Evolutionary conservation across 202 grass and related monocot species (phyloP), one percentile per base, ranked within the genome.

Genomic region (Sporobolus alterniflorus): DNA sequence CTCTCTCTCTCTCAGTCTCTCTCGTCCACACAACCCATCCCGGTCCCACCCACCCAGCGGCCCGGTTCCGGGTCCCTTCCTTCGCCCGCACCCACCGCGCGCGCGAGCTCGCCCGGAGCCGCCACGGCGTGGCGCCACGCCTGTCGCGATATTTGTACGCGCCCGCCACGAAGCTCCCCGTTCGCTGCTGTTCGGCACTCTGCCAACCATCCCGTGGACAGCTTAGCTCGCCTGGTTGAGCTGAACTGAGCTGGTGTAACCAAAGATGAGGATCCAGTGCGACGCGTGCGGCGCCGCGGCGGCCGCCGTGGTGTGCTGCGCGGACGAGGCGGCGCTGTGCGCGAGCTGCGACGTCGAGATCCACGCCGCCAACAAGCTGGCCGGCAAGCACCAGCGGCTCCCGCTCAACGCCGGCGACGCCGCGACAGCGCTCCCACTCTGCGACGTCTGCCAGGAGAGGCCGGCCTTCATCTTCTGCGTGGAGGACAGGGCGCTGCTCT

Each of bases 361-460:
- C 76, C 95, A 97, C 69, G 95, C 90, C 28, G 95, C 95, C 48
- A 97, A 94, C 84, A 97, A 91, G 87, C 92, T 97, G 16, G 95
- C 95, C 15, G 44, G 95, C 88, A 97, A 97, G 88, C 95, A 97
- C 84, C 90, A 94, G 81, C 91, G 95, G 64, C 90, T 97, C 17
- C 88, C 85, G 12, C 90, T 97, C 75, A 11, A 6, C 20, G 54
- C 0, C 9, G 78, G 82, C 44, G 72, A 3, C 62, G 17, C 78
- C 29, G 33, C 60, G 12, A 0, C 30, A n/a, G 15, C 32, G 33
- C 64, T 95, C 43, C 96, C 96, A 60, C 90, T 89, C 48, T 98
- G 96, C 77, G 96, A 98, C 76, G 94, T 98, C 3, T 98, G 96
- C 85, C 92, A 93, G 89, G 94, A 97, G 77, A 94, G 88, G 88